Evolutionary conservation across 345 rosid species (phyloP).

Genomic region (Mallotus nudiflorus): DNA sequence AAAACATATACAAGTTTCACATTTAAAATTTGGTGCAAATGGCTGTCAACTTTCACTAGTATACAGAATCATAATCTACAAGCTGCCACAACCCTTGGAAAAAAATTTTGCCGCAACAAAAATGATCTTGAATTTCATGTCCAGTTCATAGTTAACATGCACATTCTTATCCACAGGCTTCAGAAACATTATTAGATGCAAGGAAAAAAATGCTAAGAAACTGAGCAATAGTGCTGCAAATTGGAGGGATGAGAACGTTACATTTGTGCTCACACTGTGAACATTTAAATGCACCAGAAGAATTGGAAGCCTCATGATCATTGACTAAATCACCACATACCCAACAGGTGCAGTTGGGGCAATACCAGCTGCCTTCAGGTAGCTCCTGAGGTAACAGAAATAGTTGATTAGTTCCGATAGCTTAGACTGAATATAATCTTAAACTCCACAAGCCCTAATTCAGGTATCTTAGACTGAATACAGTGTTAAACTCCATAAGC

Average conservation of each 20-base stretch:
- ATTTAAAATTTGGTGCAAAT: background rate
- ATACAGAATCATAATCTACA: background rate
- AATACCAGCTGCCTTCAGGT: constrained; percentile 95
- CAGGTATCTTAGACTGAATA: constrained; percentile 16
- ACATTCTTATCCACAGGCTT: background rate
- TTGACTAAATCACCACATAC: constrained; percentile 67
- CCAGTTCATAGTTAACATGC: constrained; percentile 16
- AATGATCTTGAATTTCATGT: background rate
- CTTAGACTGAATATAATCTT: constrained; percentile 11
- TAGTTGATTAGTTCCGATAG: constrained; percentile 11
- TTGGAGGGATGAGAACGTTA: constrained; percentile 32
- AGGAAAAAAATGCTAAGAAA: constrained; percentile 17
- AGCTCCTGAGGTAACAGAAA: constrained; percentile 57
- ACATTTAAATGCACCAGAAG: constrained; percentile 59
- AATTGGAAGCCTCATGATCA: constrained; percentile 44
- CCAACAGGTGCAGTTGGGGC: constrained; percentile 85
- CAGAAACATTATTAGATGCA: constrained; percentile 1
- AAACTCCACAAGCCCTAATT: background rate
- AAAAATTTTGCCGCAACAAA: background rate
- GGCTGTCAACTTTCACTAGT: background rate
- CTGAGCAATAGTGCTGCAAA: constrained; percentile 13
- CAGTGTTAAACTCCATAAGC: background rate
- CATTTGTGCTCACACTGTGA: constrained; percentile 89
- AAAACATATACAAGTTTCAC: background rate
- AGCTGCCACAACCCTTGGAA: background rate